Conservation (phyloP, 306 rosid genomes). For the Argentina anserina region DNA sequence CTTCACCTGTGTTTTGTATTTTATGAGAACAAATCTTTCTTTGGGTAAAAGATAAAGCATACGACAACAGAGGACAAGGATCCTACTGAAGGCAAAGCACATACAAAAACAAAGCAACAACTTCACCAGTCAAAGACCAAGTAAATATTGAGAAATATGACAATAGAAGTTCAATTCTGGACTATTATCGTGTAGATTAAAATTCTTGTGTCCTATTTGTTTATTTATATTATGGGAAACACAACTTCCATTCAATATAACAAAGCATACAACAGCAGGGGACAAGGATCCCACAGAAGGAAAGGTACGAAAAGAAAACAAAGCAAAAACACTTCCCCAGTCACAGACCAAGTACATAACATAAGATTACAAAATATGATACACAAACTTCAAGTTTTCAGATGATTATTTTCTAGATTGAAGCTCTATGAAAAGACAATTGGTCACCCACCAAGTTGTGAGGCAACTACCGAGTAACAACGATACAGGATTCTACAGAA, state of each 20-base stretch:
- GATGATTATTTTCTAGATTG: neutral
- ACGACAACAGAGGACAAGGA: neutral
- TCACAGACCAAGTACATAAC: slow-evolving; percentile 19
- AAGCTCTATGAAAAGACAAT: neutral
- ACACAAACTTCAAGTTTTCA: neutral
- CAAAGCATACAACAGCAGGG: neutral
- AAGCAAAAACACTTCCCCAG: slow-evolving; percentile 3
- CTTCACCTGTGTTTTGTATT: slow-evolving; percentile 55
- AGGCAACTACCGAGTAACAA: neutral
- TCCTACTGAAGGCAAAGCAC: neutral
- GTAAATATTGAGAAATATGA: neutral
- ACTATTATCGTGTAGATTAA: neutral
- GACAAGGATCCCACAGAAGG: neutral
- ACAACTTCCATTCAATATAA: neutral
- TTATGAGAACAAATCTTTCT: neutral
- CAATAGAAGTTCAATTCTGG: neutral
- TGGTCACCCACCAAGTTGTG: neutral
- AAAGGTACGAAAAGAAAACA: neutral
- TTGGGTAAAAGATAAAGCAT: neutral
- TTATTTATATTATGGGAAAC: neutral
- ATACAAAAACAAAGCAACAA: neutral
- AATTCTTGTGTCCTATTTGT: neutral
- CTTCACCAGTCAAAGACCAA: slow-evolving; percentile 1
- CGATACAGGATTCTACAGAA: neutral
- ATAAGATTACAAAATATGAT: neutral